Conservation (phyloP, 352 stramenopile species). For the Phytopythium helicoides region DNA sequence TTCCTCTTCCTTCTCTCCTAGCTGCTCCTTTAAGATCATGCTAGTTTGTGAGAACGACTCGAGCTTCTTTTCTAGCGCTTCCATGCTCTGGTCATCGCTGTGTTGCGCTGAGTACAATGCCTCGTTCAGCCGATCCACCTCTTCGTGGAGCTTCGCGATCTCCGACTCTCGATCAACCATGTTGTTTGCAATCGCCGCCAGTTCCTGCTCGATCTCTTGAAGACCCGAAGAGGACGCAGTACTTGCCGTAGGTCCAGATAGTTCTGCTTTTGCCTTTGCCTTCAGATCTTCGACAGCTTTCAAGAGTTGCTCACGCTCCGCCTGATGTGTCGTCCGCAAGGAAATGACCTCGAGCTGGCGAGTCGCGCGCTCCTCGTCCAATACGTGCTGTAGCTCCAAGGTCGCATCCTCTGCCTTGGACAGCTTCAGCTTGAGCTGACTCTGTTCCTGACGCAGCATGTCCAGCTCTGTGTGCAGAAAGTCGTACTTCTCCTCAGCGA, state of each 20-base stretch:
- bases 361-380: background rate
- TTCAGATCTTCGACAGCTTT: background rate
- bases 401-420: slow-evolving; percentile 42
- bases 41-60: slow-evolving; percentile 9
- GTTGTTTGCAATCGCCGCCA: slow-evolving; percentile 33
- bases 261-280: background rate
- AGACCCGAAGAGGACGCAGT: too few relatives aligned
- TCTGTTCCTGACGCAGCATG: background rate
- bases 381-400: slow-evolving; percentile 55
- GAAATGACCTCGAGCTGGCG: slow-evolving; percentile 1
- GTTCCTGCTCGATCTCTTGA: slow-evolving; percentile 25
- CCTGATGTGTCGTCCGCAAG: background rate
- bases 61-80: background rate
- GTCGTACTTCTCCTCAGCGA: slow-evolving; percentile 3
- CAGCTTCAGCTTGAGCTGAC: background rate
- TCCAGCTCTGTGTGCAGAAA: slow-evolving; percentile 4
- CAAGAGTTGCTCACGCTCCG: background rate
- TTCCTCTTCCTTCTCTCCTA: slow-evolving; percentile 11
- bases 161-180: slow-evolving; percentile 17
- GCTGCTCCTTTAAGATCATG: slow-evolving; percentile 10
- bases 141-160: slow-evolving; percentile 10
- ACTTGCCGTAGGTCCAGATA: too few relatives aligned
- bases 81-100: background rate
- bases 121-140: slow-evolving; percentile 30
- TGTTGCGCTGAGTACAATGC: slow-evolving; percentile 11